A percentile compares a stretch with the other conserved stretches of the same genome.
Conservation (phyloP, 1,284 basidiomycete genomes). For the Marasmius fiardii region DNA sequence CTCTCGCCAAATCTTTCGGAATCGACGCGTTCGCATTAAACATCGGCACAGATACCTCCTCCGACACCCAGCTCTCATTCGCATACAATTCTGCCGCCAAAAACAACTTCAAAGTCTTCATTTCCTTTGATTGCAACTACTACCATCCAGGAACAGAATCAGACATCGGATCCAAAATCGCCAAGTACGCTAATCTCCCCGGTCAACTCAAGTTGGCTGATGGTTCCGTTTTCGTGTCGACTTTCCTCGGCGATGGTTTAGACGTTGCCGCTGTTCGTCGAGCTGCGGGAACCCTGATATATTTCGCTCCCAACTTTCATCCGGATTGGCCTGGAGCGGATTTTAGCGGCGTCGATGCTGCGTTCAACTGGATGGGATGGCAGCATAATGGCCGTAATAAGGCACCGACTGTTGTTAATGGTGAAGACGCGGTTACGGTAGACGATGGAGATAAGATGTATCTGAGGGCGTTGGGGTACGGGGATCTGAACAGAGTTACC, state of each 20-base stretch:
- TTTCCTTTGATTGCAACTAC: slow-evolving; percentile 30
- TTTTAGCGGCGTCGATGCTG: neutral
- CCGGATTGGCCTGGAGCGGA: neutral
- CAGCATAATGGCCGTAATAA: neutral
- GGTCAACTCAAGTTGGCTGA: neutral
- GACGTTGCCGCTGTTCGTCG: neutral
- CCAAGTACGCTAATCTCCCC: neutral
- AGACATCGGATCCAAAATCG: slow-evolving; percentile 8
- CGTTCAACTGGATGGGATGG: slow-evolving; percentile 1
- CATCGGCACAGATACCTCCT: slow-evolving; percentile 18
- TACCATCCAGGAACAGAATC: slow-evolving; percentile 15
- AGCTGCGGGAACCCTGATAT: neutral
- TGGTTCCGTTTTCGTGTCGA: slow-evolving; percentile 1
- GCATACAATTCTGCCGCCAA: slow-evolving; percentile 27
- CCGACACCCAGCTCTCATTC: slow-evolving; percentile 24
- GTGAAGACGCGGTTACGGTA: neutral
- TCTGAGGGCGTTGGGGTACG: neutral
- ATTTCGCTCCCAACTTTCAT: slow-evolving; percentile 3
- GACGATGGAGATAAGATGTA: neutral
- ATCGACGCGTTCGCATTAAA: slow-evolving; percentile 16
- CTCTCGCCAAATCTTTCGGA: neutral
- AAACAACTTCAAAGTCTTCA: slow-evolving; percentile 29
- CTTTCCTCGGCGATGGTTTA: neutral
- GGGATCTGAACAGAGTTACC: neutral
- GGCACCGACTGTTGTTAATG: neutral